Evolutionary conservation across 495 filamentous ascomycete species (phyloP), one percentile per base, ranked within the genome.

Genomic region (Cercophora scortea): DNA sequence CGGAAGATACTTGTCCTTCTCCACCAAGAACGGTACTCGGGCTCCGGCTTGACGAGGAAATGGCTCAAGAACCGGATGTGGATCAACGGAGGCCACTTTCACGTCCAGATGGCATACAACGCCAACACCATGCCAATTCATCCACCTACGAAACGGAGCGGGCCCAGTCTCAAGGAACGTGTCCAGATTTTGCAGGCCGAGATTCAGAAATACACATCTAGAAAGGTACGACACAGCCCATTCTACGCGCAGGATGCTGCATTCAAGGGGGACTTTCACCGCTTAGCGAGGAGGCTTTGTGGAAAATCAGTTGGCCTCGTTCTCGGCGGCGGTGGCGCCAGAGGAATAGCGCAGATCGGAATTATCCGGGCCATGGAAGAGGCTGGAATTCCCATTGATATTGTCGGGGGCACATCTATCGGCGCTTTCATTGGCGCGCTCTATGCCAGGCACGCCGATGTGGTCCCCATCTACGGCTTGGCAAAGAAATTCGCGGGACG

Each of bases 81-180:
- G 93, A 89, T 98, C 59, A 98, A 96, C 60, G 93, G 93, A n/a
- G 89, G 93, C 39, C 94, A 98, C 66, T 92, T 96, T 62, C 93
- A 98, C 60, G 87, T 98, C 19, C 93, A 98, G 62, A 96, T 98
- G 93, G 77, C 87, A 1, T 94, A 91, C 68, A 83, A 85, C 36
- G 78, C 84, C n/a, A 83, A 84, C 32, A 70, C 84, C 6, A 84
- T 92, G 55, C 84, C 89, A 15, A 81, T 88, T 0, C 84, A 94
- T 57, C 80, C 88, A 0, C 87, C 85, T 18, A 74, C 79, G 8
- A 89, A 87, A 55, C 85, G 86, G 18, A 86, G 90, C 43, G 89
- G 89, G 1, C 84, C 83, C n/a, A 89, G 85, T 2, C 66, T 98
- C 36, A 96, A 95, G 60, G 88, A 96, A 55, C 77, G 92, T 36